A percentile compares a stretch with the other conserved stretches of the same genome.
These are phyloP conservation scores for Spizellomyces punctatus DNA, from an alignment of 192 early-diverging fungal species.

Conservation along the genomic window DNA sequence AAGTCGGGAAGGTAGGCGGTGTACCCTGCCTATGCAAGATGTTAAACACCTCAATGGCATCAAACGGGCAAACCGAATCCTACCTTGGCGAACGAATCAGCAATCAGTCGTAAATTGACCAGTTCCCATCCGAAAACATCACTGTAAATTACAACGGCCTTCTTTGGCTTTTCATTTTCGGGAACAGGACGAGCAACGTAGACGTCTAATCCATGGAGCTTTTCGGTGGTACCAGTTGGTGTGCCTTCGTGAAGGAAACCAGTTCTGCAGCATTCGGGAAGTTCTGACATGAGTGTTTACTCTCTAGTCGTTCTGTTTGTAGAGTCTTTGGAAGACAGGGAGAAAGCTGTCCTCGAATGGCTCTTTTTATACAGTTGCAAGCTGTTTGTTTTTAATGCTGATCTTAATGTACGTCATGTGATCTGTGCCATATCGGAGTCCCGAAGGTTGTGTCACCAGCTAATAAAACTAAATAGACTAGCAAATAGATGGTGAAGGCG, in stretches of 20 bases:
- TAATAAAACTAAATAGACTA: too few relatives aligned
- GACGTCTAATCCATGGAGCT: slow-evolving; percentile 1
- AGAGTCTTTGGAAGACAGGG: too few relatives aligned
- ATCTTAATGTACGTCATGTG: too few relatives aligned
- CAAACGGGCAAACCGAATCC: neutral
- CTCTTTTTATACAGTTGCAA: too few relatives aligned
- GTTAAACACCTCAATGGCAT: neutral
- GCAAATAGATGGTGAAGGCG: too few relatives aligned
- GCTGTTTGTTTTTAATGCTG: too few relatives aligned
- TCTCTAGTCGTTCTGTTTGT: too few relatives aligned
- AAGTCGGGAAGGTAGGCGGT: slow-evolving; percentile 15
- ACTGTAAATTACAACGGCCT: neutral
- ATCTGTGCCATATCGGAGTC: too few relatives aligned
- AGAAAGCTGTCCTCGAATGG: too few relatives aligned
- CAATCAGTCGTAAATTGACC: slow-evolving; percentile 13
- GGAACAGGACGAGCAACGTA: neutral
- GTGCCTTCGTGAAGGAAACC: neutral
- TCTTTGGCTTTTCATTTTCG: neutral
- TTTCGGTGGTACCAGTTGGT: neutral
- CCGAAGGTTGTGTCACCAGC: too few relatives aligned
- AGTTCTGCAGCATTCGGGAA: slow-evolving; percentile 2
- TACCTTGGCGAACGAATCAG: slow-evolving; percentile 4
- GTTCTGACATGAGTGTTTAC: neutral
- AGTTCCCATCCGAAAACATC: slow-evolving; percentile 7
- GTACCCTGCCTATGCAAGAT: too few relatives aligned